Evolutionary conservation across 1,284 basidiomycete species (phyloP).

Genomic region (Cutaneotrichosporon cutaneum): DNA sequence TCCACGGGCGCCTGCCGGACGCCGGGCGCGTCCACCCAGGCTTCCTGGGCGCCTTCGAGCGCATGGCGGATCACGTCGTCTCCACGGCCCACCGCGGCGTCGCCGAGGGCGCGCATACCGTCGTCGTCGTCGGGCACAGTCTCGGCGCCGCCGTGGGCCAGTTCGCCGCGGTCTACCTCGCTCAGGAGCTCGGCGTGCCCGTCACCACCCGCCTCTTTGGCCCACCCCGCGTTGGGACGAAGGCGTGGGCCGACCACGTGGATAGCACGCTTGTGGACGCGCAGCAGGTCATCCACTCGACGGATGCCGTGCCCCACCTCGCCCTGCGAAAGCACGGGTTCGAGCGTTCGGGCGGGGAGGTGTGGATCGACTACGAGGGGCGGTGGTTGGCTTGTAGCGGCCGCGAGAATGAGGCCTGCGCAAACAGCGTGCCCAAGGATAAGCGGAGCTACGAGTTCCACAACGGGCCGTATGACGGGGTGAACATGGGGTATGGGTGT

Average conservation of each 20-base stretch:
- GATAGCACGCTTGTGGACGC: conserved; percentile 27
- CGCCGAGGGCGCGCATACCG: conserved; percentile 13
- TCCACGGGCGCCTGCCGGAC: too few relatives aligned
- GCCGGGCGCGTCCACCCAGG: conserved; percentile 24
- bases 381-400: conserved; percentile 26
- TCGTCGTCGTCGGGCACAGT: conserved; percentile 33
- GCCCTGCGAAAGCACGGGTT: conserved; percentile 28
- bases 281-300: conserved; percentile 30
- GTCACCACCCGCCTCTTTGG: conserved; percentile 25
- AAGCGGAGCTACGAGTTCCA: conserved; percentile 4
- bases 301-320: conserved; percentile 34
- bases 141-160: conserved; percentile 29
- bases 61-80: conserved; percentile 18
- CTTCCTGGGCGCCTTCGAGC: conserved; percentile 29
- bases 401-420: conserved; percentile 29
- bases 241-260: conserved; percentile 32
- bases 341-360: conserved; percentile 26
- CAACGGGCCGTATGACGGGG: conserved; percentile 14
- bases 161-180: conserved; percentile 27
- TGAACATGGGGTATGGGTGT: neutral
- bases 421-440: neutral
- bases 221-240: conserved; percentile 30
- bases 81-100: conserved; percentile 12
- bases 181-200: conserved; percentile 14
- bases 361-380: conserved; percentile 26